Percentiles rank a stretch among this genome's conserved stretches.
phyloP scores from a whole-genome alignment of 305 asterid genomes.

The Fraxinus platypoda region DNA sequence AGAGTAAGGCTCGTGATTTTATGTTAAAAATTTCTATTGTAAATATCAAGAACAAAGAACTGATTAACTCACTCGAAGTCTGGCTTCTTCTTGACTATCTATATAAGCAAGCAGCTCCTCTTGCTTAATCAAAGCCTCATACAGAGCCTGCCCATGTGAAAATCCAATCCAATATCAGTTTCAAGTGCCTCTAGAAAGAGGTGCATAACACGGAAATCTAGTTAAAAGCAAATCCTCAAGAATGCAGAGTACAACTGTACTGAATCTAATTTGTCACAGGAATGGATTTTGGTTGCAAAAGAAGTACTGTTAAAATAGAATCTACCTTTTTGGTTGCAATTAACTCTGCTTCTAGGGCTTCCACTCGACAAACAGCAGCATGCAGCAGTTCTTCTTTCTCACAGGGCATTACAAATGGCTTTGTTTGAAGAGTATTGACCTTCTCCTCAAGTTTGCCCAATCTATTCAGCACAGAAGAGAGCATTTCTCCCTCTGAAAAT shows the following conservation, averaged over 20 bases:
- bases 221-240: background rate
- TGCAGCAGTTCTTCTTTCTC: slow-evolving; percentile 93
- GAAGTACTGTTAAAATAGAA: background rate
- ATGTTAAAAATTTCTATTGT: too few species aligned
- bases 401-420: slow-evolving; percentile 95
- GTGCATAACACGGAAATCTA: background rate
- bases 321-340: slow-evolving; percentile 95
- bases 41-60: background rate
- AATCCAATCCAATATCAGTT: background rate
- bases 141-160: slow-evolving; percentile 62
- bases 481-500: slow-evolving; percentile 70
- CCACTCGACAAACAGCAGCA: slow-evolving; percentile 99
- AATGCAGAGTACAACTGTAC: background rate
- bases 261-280: background rate
- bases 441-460: slow-evolving; percentile 85
- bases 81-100: slow-evolving; percentile 84
- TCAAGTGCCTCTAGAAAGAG: background rate
- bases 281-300: background rate
- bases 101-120: slow-evolving; percentile 97
- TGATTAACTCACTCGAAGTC: slow-evolving; percentile 57
- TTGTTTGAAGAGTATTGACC: slow-evolving; percentile 69
- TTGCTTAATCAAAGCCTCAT: slow-evolving; percentile 95
- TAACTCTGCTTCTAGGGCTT: slow-evolving; percentile 95
- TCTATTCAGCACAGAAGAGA: slow-evolving; percentile 72
- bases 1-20: background rate